These are phyloP conservation scores for Aspergillus japonicus DNA, from an alignment of 2,329 filamentous ascomycete genomes.

Conservation along the genomic window DNA sequence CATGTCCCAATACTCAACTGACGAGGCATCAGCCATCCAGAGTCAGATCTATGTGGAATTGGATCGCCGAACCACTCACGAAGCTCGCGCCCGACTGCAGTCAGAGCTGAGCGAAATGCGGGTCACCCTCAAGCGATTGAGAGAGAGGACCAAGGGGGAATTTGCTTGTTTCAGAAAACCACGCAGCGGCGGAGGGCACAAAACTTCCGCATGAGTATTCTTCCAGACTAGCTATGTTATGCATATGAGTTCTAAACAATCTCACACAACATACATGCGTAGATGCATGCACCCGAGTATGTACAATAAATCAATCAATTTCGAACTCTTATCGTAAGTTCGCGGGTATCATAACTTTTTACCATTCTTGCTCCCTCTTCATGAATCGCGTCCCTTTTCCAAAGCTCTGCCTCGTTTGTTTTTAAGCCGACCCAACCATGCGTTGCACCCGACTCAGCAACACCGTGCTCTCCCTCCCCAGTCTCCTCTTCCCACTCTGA, in stretches of 20 bases:
- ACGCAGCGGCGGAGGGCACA: conserved; percentile 39
- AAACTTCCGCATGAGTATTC: conserved; percentile 18
- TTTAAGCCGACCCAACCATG: conserved; percentile 55
- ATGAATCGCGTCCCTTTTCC: background rate
- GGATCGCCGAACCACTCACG: conserved; percentile 84
- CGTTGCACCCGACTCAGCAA: conserved; percentile 75
- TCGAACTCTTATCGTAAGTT: conserved; percentile 9
- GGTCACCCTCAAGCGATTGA: conserved; percentile 75
- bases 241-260: background rate
- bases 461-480: conserved; percentile 77
- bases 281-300: background rate
- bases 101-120: conserved; percentile 88
- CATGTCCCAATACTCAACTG: conserved; percentile 82
- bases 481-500: conserved; percentile 69
- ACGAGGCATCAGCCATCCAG: conserved; percentile 76
- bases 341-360: conserved; percentile 18
- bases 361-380: conserved; percentile 11
- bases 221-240: conserved; percentile 3
- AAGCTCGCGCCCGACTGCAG: conserved; percentile 76
- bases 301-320: background rate
- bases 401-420: background rate
- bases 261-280: background rate
- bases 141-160: conserved; percentile 78
- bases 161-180: conserved; percentile 80
- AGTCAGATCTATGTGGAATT: conserved; percentile 89